Evolutionary conservation across 306 rosid species (phyloP).

Genomic region (Castanea sativa): DNA sequence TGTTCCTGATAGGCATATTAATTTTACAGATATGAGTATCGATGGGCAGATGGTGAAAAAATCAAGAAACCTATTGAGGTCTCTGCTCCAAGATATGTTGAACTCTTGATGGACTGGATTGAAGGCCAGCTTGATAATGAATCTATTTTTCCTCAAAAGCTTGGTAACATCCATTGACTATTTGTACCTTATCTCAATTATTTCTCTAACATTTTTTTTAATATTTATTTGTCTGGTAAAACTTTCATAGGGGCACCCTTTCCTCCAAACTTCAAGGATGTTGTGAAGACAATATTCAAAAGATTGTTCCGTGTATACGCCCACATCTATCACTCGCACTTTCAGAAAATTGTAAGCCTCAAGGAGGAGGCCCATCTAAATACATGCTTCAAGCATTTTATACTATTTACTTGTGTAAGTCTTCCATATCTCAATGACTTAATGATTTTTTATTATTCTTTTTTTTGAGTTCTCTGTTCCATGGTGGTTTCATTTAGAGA

Average conservation of each 20-base stretch:
- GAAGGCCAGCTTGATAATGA: slow-evolving; percentile 97
- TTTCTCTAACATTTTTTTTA: neutral
- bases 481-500: neutral
- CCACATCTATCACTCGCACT: slow-evolving; percentile 97
- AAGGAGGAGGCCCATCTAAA: slow-evolving; percentile 99
- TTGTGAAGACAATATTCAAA: slow-evolving; percentile 96
- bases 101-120: slow-evolving; percentile 99
- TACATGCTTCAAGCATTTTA: slow-evolving; percentile 99
- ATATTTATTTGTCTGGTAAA: slow-evolving; percentile 4
- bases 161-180: slow-evolving; percentile 48
- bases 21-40: slow-evolving; percentile 80
- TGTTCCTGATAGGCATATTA: neutral
- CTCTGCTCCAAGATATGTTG: slow-evolving; percentile 98
- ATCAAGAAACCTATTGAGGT: slow-evolving; percentile 99
- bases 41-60: slow-evolving; percentile 99
- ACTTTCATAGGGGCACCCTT: slow-evolving; percentile 78
- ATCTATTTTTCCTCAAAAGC: slow-evolving; percentile 97
- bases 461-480: neutral
- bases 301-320: slow-evolving; percentile 97
- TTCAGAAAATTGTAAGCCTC: slow-evolving; percentile 97
- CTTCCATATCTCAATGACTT: neutral
- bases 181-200: neutral
- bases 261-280: slow-evolving; percentile 90
- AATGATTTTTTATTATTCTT: neutral
- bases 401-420: slow-evolving; percentile 95